Percentiles rank a stretch among this genome's conserved stretches.
Evolutionary conservation across 768 basidiomycete genomes (phyloP).

Genomic region (Polyporus arcularius): DNA sequence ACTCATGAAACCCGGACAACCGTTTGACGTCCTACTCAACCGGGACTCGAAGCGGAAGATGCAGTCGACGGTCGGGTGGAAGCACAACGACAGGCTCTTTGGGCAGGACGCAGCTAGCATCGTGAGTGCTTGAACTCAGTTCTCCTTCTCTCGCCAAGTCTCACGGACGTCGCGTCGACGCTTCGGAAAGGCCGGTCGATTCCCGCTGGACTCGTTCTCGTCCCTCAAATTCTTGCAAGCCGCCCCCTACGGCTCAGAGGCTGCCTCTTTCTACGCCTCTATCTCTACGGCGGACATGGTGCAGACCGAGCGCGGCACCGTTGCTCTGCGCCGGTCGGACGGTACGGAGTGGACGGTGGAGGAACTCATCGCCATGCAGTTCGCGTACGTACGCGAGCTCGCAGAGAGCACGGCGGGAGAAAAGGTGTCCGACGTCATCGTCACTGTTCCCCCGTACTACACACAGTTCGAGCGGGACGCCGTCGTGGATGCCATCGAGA

Average conservation of each 20-base stretch:
- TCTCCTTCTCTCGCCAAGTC: background rate
- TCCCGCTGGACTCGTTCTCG: slow-evolving; percentile 84
- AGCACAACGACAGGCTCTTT: slow-evolving; percentile 86
- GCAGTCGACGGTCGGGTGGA: slow-evolving; percentile 87
- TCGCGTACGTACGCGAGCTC: slow-evolving; percentile 85
- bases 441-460: slow-evolving; percentile 91
- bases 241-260: slow-evolving; percentile 58
- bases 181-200: slow-evolving; percentile 76
- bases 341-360: slow-evolving; percentile 79
- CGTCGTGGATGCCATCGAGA: slow-evolving; percentile 57
- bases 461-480: slow-evolving; percentile 91
- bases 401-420: slow-evolving; percentile 79
- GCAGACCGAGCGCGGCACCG: slow-evolving; percentile 60
- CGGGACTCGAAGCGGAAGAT: slow-evolving; percentile 98
- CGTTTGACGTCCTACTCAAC: slow-evolving; percentile 95
- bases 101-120: slow-evolving; percentile 87
- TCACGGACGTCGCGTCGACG: background rate
- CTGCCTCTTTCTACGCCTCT: slow-evolving; percentile 51
- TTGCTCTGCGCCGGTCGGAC: slow-evolving; percentile 59
- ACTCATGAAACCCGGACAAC: slow-evolving; percentile 47
- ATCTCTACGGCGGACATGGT: slow-evolving; percentile 34
- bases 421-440: slow-evolving; percentile 77
- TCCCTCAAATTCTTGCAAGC: slow-evolving; percentile 86
- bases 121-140: slow-evolving; percentile 48
- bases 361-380: slow-evolving; percentile 92